Evolutionary conservation across 2,329 filamentous ascomycete species (phyloP).

Genomic region (Colletotrichum spinosum): DNA sequence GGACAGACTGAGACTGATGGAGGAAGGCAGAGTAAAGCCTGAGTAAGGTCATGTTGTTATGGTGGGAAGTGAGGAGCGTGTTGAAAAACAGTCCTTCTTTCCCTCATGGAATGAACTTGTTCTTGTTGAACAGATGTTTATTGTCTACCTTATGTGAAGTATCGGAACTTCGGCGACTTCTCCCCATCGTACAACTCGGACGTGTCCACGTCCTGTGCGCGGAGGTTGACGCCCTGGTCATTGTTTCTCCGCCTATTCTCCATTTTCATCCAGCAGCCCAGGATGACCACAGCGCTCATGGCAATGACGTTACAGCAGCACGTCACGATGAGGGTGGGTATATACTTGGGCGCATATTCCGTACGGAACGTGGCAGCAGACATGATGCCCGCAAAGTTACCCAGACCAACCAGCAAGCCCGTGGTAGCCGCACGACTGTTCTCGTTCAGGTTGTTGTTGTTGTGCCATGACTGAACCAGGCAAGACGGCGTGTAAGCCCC

Average conservation of each 20-base stretch:
- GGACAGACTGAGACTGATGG: background rate
- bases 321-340: slow-evolving; percentile 54
- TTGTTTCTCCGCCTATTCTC: slow-evolving; percentile 55
- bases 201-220: slow-evolving; percentile 53
- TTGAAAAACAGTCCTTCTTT: no score
- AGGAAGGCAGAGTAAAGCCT: background rate
- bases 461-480: slow-evolving; percentile 62
- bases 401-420: slow-evolving; percentile 60
- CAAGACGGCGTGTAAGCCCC: slow-evolving; percentile 60
- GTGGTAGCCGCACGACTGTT: slow-evolving; percentile 57
- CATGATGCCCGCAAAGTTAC: slow-evolving; percentile 58
- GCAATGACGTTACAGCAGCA: slow-evolving; percentile 57
- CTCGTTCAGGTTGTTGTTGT: slow-evolving; percentile 57
- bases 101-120: no score
- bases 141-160: slow-evolving; percentile 38
- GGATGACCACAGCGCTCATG: slow-evolving; percentile 50
- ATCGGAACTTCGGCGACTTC: slow-evolving; percentile 50
- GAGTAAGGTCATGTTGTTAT: background rate
- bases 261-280: slow-evolving; percentile 58
- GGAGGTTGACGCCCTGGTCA: slow-evolving; percentile 49
- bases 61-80: no score
- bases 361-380: slow-evolving; percentile 53
- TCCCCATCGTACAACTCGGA: slow-evolving; percentile 51
- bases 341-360: slow-evolving; percentile 60
- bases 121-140: no score